Evolutionary conservation across 129 eudicot genomes (phyloP).

Genomic region (Logfia minima): DNA sequence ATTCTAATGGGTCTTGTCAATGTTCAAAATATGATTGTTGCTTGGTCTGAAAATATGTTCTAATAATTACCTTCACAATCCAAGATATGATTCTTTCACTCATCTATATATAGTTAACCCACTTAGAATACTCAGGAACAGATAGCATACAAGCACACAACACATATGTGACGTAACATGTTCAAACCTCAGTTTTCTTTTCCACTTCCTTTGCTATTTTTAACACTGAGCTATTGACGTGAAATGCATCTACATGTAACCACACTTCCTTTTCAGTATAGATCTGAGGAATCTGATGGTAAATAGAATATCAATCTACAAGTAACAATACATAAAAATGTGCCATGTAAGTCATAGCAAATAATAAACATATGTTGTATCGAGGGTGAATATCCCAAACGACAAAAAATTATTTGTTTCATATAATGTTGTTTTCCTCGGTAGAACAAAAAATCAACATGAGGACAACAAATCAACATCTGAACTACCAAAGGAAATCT

Average conservation of each 20-base stretch:
- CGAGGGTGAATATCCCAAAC: conserved; percentile 19
- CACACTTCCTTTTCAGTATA: not conserved
- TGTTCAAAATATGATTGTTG: not conserved
- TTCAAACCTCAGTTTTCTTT: too few species aligned
- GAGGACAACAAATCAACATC: conserved; percentile 28
- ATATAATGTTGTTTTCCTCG: conserved; percentile 29
- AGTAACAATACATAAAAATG: conserved; percentile 1
- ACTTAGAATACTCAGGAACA: too few species aligned
- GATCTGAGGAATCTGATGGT: not conserved
- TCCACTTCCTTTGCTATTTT: too few species aligned
- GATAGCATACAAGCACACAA: too few species aligned
- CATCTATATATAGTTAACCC: too few species aligned
- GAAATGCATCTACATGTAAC: not conserved
- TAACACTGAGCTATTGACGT: not conserved
- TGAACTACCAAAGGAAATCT: conserved; percentile 33
- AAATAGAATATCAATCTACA: conserved; percentile 13
- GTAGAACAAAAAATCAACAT: conserved; percentile 31
- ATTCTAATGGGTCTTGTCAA: too few species aligned
- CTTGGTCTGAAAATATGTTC: not conserved
- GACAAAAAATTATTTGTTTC: conserved; percentile 28
- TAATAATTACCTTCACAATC: not conserved
- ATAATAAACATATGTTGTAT: conserved; percentile 8
- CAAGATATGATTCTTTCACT: not conserved
- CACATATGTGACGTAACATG: too few species aligned
- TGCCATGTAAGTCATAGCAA: conserved; percentile 11